phyloP scores from a whole-genome alignment of 164 flowering plant species.

The Vitis amurensis region DNA sequence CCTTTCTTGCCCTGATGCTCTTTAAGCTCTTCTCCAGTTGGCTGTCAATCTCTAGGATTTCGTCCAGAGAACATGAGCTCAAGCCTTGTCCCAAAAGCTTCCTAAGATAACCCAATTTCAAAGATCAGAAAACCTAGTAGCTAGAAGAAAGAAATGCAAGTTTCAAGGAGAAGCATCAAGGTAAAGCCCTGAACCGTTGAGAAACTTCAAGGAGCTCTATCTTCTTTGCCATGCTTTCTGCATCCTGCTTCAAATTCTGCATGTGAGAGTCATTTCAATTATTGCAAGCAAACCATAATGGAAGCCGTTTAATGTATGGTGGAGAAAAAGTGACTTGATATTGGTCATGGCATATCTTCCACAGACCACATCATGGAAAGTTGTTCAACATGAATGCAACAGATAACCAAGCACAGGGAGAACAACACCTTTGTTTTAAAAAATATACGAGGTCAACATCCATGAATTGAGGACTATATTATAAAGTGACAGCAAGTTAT shows the following conservation, averaged over 20 bases:
- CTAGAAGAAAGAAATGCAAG: background rate
- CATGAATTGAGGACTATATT: too few species aligned
- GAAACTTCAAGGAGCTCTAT: slow-evolving; percentile 32
- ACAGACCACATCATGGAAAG: too few species aligned
- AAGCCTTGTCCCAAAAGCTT: slow-evolving; percentile 36
- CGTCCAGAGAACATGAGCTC: slow-evolving; percentile 26
- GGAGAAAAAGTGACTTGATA: too few species aligned
- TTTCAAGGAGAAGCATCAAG: background rate
- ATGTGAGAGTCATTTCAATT: too few species aligned
- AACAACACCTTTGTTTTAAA: too few species aligned
- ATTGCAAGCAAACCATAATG: too few species aligned
- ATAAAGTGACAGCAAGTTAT: too few species aligned
- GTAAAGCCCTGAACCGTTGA: slow-evolving; percentile 15
- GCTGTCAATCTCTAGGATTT: slow-evolving; percentile 27
- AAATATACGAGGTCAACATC: too few species aligned
- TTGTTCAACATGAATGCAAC: too few species aligned
- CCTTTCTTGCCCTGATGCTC: slow-evolving; percentile 39
- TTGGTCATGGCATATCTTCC: background rate
- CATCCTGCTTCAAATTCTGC: slow-evolving; percentile 34
- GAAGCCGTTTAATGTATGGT: too few species aligned
- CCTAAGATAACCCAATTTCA: slow-evolving; percentile 15
- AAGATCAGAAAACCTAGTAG: background rate
- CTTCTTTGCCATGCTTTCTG: slow-evolving; percentile 25
- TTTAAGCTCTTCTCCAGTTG: slow-evolving; percentile 30
- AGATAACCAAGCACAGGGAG: too few species aligned